Evolutionary conservation across 257 asterid genomes (phyloP).

Genomic region (Buddleja alternifolia): DNA sequence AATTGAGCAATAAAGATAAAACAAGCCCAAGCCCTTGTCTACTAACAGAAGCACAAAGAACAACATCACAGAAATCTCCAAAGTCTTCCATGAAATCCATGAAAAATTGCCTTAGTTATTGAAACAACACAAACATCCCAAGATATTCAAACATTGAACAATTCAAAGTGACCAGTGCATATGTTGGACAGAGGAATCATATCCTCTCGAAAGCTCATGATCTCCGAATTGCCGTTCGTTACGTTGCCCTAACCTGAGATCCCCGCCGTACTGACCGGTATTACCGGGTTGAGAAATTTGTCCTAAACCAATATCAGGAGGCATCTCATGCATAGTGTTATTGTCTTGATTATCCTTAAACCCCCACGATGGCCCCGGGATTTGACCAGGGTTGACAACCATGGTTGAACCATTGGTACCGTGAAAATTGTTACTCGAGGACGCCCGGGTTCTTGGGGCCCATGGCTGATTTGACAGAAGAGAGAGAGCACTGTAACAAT

Average conservation of each 20-base stretch:
- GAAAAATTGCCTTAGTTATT: not conserved
- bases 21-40: not conserved
- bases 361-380: slow-evolving; percentile 52
- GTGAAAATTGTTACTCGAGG: slow-evolving; percentile 44
- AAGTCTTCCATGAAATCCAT: not conserved
- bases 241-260: slow-evolving; percentile 51
- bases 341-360: slow-evolving; percentile 46
- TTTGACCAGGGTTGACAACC: slow-evolving; percentile 40
- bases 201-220: slow-evolving; percentile 54
- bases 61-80: not conserved
- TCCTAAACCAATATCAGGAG: slow-evolving; percentile 52
- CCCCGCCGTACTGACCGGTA: slow-evolving; percentile 42
- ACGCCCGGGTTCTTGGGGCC: slow-evolving; percentile 51
- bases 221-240: slow-evolving; percentile 45
- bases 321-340: slow-evolving; percentile 44
- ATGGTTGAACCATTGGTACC: slow-evolving; percentile 37
- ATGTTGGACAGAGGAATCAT: slow-evolving; percentile 56
- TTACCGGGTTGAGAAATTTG: slow-evolving; percentile 48
- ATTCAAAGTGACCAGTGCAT: slow-evolving; percentile 67
- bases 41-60: slow-evolving; percentile 1
- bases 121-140: not conserved
- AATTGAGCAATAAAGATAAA: not conserved
- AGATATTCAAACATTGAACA: not conserved
- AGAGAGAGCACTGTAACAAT: slow-evolving; percentile 84
- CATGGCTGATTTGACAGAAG: slow-evolving; percentile 88